These are phyloP conservation scores for Fusarium sp. DNA, from an alignment of 2,329 filamentous ascomycete genomes.

Conservation along the genomic window DNA sequence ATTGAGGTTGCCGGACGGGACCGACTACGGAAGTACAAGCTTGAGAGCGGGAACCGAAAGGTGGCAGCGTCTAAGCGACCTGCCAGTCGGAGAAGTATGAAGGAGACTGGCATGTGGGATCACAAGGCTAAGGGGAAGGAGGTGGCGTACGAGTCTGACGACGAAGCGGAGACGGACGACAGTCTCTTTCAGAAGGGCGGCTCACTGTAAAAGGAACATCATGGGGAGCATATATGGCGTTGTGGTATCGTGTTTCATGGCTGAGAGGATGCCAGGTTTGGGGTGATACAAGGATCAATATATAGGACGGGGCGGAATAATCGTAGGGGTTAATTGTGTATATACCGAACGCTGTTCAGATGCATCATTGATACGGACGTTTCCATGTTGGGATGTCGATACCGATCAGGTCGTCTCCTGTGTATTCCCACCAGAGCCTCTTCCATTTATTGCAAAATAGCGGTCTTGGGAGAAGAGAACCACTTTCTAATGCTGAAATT, in stretches of 20 bases:
- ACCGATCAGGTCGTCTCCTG: not conserved
- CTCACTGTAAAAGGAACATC: slow-evolving; percentile 52
- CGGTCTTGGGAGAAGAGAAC: not conserved
- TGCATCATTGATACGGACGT: not conserved
- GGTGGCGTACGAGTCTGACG: slow-evolving; percentile 52
- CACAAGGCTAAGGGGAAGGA: slow-evolving; percentile 64
- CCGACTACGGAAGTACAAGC: slow-evolving; percentile 42
- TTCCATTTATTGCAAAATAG: not conserved
- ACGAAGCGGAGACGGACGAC: slow-evolving; percentile 49
- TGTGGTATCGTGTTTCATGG: slow-evolving; percentile 17
- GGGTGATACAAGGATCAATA: not conserved
- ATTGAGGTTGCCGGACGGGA: slow-evolving; percentile 53
- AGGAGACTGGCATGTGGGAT: slow-evolving; percentile 51
- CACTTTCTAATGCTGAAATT: not conserved
- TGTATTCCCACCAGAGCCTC: not conserved
- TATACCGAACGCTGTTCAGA: slow-evolving; percentile 29
- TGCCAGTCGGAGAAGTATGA: slow-evolving; percentile 57
- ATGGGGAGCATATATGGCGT: slow-evolving; percentile 40
- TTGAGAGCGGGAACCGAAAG: slow-evolving; percentile 42
- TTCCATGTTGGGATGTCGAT: not conserved
- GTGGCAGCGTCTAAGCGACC: slow-evolving; percentile 49
- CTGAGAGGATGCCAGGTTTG: slow-evolving; percentile 4
- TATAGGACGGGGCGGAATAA: slow-evolving; percentile 35
- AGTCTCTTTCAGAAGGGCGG: slow-evolving; percentile 52
- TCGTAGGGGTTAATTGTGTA: slow-evolving; percentile 28